A percentile compares a stretch with the other conserved stretches of the same genome.
Conservation (phyloP, 192 early-diverging fungal species). For the Thamnidium elegans region DNA sequence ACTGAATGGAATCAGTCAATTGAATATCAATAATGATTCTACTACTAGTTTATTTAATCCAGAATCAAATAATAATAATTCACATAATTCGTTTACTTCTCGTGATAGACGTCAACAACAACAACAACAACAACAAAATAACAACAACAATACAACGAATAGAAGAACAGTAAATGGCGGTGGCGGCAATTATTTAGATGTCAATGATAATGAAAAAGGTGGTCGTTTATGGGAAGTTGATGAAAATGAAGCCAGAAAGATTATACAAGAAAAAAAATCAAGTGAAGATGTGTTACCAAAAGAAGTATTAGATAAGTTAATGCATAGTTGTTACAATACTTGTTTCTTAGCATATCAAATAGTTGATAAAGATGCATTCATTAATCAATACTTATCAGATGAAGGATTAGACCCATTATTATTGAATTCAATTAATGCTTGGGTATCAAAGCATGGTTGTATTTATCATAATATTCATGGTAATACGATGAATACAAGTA, state of each 20-base stretch:
- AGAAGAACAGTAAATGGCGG: neutral
- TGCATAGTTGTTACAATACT: conserved; percentile 32
- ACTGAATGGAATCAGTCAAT: conserved; percentile 40
- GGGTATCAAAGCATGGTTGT: conserved; percentile 40
- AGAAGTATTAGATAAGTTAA: conserved; percentile 28
- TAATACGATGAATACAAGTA: conserved; percentile 24
- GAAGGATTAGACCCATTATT: conserved; percentile 31
- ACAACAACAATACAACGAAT: neutral
- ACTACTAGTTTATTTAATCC: conserved; percentile 38
- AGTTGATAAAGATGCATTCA: conserved; percentile 33
- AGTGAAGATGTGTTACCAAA: conserved; percentile 28
- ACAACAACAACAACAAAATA: neutral
- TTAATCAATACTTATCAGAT: conserved; percentile 17
- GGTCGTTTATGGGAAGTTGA: conserved; percentile 41
- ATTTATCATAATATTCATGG: conserved; percentile 33
- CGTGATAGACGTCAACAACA: conserved; percentile 12
- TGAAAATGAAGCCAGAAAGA: conserved; percentile 36
- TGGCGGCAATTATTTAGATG: neutral
- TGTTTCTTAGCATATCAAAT: conserved; percentile 42
- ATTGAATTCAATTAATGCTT: conserved; percentile 41
- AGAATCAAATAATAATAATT: conserved; percentile 20
- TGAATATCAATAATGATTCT: conserved; percentile 40
- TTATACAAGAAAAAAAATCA: conserved; percentile 30
- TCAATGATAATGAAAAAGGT: neutral
- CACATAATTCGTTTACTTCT: conserved; percentile 4